These are phyloP conservation scores for Rhododendron griersonianum DNA, from an alignment of 148 eudicot genomes.

Conservation along the genomic window DNA sequence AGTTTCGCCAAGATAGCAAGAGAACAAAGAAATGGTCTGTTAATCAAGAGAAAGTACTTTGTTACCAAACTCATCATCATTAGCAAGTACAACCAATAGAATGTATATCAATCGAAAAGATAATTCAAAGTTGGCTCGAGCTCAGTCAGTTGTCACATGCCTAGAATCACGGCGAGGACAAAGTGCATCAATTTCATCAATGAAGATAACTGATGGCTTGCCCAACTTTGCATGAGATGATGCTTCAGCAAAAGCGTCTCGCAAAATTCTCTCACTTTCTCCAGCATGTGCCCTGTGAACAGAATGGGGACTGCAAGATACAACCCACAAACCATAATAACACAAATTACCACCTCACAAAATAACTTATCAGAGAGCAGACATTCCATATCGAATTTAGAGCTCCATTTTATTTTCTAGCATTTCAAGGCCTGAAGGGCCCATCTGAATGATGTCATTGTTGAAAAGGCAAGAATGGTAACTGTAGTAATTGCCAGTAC, in stretches of 20 bases:
- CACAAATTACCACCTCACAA: neutral
- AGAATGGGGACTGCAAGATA: constrained; percentile 78
- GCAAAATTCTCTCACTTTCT: constrained; percentile 84
- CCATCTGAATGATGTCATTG: neutral
- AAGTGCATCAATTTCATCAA: constrained; percentile 92
- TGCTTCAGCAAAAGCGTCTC: constrained; percentile 90
- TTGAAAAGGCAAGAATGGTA: neutral
- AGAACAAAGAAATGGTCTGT: neutral
- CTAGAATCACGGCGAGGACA: constrained; percentile 89
- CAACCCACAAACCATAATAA: constrained; percentile 12
- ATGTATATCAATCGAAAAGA: neutral
- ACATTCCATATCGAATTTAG: neutral
- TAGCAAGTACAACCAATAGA: neutral
- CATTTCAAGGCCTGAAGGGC: neutral
- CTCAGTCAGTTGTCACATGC: constrained; percentile 27
- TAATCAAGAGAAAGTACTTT: neutral
- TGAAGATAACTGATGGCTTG: constrained; percentile 81
- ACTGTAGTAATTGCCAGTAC: neutral
- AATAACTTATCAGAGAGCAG: neutral
- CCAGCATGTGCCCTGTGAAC: constrained; percentile 83
- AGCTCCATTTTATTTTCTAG: neutral
- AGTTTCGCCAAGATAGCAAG: neutral
- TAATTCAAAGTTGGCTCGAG: neutral
- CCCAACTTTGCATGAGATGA: constrained; percentile 58
- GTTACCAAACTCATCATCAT: neutral